phyloP scores from a whole-genome alignment of 2,329 filamentous ascomycete species.

The Ophiosphaerella narmari region DNA sequence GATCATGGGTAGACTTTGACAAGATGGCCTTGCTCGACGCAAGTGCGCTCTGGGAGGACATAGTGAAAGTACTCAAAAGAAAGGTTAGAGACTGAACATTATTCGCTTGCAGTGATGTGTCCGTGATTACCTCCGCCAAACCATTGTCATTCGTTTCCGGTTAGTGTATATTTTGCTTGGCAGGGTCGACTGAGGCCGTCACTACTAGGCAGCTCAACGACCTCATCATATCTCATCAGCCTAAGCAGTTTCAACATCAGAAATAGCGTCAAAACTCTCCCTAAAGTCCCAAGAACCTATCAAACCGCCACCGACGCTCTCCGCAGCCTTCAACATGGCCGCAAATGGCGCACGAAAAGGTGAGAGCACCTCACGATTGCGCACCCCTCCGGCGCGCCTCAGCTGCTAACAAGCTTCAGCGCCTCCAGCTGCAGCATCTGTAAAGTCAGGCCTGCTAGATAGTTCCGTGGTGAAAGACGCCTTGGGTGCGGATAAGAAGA shows the following conservation, averaged over 20 bases:
- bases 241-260: constrained; percentile 7
- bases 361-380: constrained; percentile 22
- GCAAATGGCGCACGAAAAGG: constrained; percentile 46
- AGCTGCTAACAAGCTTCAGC: constrained; percentile 29
- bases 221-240: constrained; percentile 25
- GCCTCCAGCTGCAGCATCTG: constrained; percentile 26
- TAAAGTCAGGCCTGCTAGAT: constrained; percentile 36
- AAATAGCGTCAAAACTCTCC: constrained; percentile 4
- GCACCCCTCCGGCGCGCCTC: constrained; percentile 21
- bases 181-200: constrained; percentile 13
- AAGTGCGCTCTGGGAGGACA: too few species aligned
- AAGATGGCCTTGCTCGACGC: too few species aligned
- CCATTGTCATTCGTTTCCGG: constrained; percentile 3
- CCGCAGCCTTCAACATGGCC: constrained; percentile 42
- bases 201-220: constrained; percentile 7
- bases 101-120: too few species aligned
- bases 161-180: constrained; percentile 13
- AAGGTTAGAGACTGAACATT: too few species aligned
- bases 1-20: too few species aligned
- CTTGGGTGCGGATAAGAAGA: constrained; percentile 48
- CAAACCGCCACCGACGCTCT: constrained; percentile 23
- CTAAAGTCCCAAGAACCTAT: background rate
- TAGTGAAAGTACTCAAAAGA: too few species aligned
- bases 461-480: constrained; percentile 35
- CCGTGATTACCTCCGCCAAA: too few species aligned